Conservation (phyloP, 371 early-diverging fungal genomes). For the Circinella umbellata region DNA sequence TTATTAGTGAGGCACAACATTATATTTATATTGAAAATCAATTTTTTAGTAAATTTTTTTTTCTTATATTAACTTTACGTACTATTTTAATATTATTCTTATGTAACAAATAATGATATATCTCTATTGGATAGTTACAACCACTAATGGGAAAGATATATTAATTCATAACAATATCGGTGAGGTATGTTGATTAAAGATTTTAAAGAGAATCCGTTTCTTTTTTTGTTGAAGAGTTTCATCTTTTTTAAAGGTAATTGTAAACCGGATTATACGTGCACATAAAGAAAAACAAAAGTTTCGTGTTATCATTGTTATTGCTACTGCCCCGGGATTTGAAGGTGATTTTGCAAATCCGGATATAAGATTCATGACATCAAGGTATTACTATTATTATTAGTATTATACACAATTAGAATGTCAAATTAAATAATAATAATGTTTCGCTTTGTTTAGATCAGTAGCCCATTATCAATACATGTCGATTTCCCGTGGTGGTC, state of each 20-base stretch:
- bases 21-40: conserved; percentile 97
- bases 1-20: conserved; percentile 73
- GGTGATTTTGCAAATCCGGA: conserved; percentile 72
- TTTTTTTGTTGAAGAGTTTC: too few species aligned
- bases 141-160: conserved; percentile 41
- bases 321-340: conserved; percentile 90
- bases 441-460: conserved; percentile 23
- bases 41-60: conserved; percentile 78
- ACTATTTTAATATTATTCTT: too few species aligned
- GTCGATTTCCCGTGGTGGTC: conserved; percentile 78
- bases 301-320: conserved; percentile 86
- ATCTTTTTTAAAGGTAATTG: conserved; percentile 58
- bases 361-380: conserved; percentile 39
- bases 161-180: conserved; percentile 53
- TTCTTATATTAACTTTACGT: neutral
- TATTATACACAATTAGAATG: too few species aligned
- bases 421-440: conserved; percentile 68
- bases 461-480: conserved; percentile 82
- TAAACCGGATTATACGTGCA: conserved; percentile 81
- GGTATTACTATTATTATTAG: conserved; percentile 18
- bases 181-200: conserved; percentile 25
- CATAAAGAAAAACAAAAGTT: conserved; percentile 70
- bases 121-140: conserved; percentile 37
- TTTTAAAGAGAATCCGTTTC: too few species aligned
- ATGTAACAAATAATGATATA: neutral